Evolutionary conservation across 345 rosid genomes (phyloP), one percentile per base, ranked within the genome.

Genomic region (Durio zibethinus): DNA sequence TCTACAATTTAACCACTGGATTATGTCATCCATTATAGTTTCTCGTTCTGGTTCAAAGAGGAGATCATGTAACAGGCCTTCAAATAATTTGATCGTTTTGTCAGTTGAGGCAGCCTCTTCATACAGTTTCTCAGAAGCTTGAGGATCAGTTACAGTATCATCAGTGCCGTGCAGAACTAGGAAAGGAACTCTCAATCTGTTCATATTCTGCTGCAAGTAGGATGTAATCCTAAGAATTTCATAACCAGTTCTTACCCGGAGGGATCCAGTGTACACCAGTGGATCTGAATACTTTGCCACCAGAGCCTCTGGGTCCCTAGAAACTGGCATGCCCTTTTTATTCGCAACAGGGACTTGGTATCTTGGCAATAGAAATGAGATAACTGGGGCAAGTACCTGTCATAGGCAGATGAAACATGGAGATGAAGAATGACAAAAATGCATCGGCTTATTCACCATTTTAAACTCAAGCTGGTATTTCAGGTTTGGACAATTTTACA

Each of bases 271-370:
- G 77, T 91, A 91, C 38, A 93, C 97, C 76, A 96, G 83, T 2
- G 98, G 99, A 72, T 96, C 98, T 0, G 98, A 90, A 75, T 93
- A 96, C 81, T 96, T 96, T n/a, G 93, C 91, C 62, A 86, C 21
- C 2, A 96, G 88, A 9, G 98, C 99, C 76, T 77, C 86, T 16
- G 97, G 95, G 76, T 96, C 98, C 48, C 97, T 88, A n/a, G 94
- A 90, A 74, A 96, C 99, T 1, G 91, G 94, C 85, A 79, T 85
- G 47, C 98, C 97, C 83, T 85, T 88, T 85, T 90, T 93, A 83
- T 93, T 96, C 27, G 98, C 97, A 59, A 88, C 94, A 65, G 89
- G 87, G 61, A 96, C 60, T 80, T 92, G 97, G 88, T 77, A 84
- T 77, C 83, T 87, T 5, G 97, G 99, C 25, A 86, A 76, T 35